These are phyloP conservation scores for Fusarium illudens DNA, from an alignment of 2,329 filamentous ascomycete species.

Conservation along the genomic window DNA sequence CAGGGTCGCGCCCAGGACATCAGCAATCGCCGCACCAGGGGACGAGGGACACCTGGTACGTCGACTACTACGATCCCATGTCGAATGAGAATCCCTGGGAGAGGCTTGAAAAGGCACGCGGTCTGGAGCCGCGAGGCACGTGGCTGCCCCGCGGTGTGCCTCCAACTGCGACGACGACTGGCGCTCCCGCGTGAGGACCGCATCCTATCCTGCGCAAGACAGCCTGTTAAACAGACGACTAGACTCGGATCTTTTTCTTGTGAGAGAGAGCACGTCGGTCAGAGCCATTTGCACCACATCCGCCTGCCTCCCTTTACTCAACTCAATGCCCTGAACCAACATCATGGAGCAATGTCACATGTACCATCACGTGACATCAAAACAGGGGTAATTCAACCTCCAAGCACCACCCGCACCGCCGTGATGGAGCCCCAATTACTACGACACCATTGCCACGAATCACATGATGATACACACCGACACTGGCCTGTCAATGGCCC, in stretches of 20 bases:
- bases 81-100: constrained; percentile 80
- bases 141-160: constrained; percentile 51
- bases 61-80: constrained; percentile 72
- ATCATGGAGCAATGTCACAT: constrained; percentile 17
- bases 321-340: neutral
- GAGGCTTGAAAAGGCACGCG: constrained; percentile 58
- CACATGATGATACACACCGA: constrained; percentile 33
- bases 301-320: neutral
- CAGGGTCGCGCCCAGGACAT: constrained; percentile 17
- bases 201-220: neutral
- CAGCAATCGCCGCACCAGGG: constrained; percentile 20
- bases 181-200: constrained; percentile 22
- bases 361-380: constrained; percentile 24
- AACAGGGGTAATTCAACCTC: constrained; percentile 34
- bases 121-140: constrained; percentile 53
- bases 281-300: neutral
- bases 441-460: constrained; percentile 28
- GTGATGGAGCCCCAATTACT: constrained; percentile 8
- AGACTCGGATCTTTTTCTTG: neutral
- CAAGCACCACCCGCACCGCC: constrained; percentile 8
- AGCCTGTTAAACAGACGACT: neutral
- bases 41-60: constrained; percentile 62
- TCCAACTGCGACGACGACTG: constrained; percentile 3
- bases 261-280: neutral
- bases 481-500: constrained; percentile 14